phyloP scores from a whole-genome alignment of 139 green algal species.

The Mychonastes homosphaera region DNA sequence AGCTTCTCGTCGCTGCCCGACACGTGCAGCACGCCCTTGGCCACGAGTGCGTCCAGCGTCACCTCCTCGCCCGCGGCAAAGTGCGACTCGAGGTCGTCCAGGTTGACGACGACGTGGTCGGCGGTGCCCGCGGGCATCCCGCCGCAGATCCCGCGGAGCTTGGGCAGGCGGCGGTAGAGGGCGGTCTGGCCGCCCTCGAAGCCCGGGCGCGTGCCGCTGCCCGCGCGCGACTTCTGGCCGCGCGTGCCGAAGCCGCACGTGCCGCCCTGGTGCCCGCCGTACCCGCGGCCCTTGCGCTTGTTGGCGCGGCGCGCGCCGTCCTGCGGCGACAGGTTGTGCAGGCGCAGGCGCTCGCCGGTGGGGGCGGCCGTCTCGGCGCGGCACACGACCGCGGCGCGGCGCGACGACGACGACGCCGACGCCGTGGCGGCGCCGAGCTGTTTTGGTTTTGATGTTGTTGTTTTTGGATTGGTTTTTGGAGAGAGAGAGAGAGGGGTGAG shows the following conservation, averaged over 20 bases:
- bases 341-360: conserved; percentile 58
- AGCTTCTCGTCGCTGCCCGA: conserved; percentile 67
- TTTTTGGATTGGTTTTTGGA: no score
- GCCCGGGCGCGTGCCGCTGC: conserved; percentile 63
- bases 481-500: no score
- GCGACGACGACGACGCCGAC: no score
- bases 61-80: conserved; percentile 75
- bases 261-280: conserved; percentile 83
- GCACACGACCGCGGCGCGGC: no score
- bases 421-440: no score
- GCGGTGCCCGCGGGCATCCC: conserved; percentile 81
- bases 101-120: conserved; percentile 84
- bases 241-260: conserved; percentile 93
- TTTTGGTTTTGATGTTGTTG: no score
- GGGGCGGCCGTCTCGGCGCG: no score
- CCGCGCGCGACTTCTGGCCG: conserved; percentile 90
- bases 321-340: conserved; percentile 86
- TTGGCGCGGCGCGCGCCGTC: conserved; percentile 56
- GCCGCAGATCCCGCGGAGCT: conserved; percentile 94
- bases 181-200: conserved; percentile 98
- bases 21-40: conserved; percentile 66
- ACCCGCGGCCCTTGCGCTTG: conserved; percentile 87
- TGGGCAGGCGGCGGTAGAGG: conserved; percentile 91
- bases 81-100: conserved; percentile 60
- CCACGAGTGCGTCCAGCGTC: conserved; percentile 64